Conservation (phyloP, 352 stramenopile species). For the Lagenidium sp. region DNA sequence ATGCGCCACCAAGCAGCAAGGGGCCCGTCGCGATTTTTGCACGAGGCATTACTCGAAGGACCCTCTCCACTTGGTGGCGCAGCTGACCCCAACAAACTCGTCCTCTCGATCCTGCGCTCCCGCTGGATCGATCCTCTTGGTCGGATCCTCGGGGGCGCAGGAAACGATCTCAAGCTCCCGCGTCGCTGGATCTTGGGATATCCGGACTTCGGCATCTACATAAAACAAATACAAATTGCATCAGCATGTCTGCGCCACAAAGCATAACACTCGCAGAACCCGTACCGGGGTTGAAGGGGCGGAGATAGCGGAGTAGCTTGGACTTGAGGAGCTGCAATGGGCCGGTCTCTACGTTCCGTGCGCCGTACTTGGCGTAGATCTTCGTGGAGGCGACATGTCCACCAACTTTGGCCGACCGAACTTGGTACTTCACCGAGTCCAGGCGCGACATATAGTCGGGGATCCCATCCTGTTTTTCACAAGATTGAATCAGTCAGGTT, state of each 20-base stretch:
- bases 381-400: conserved; percentile 43
- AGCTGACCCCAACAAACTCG: conserved; percentile 36
- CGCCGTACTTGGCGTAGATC: conserved; percentile 81
- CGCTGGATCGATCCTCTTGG: conserved; percentile 2
- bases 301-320: conserved; percentile 64
- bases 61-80: conserved; percentile 58
- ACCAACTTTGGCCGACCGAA: conserved; percentile 36
- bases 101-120: background rate
- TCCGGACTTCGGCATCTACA: conserved; percentile 49
- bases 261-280: background rate
- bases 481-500: too few relatives aligned
- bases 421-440: conserved; percentile 69
- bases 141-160: conserved; percentile 18
- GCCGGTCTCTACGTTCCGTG: conserved; percentile 69
- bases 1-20: background rate
- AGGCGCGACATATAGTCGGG: conserved; percentile 60
- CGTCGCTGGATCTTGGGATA: conserved; percentile 28
- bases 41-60: conserved; percentile 41
- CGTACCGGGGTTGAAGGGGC: conserved; percentile 64
- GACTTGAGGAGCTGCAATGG: conserved; percentile 77
- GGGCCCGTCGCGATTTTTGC: background rate
- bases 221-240: background rate
- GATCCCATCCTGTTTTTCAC: conserved; percentile 37
- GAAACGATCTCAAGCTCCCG: conserved; percentile 56
- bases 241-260: background rate